Evolutionary conservation across 495 filamentous ascomycete species (phyloP).

Genomic region (Neurospora sp.): DNA sequence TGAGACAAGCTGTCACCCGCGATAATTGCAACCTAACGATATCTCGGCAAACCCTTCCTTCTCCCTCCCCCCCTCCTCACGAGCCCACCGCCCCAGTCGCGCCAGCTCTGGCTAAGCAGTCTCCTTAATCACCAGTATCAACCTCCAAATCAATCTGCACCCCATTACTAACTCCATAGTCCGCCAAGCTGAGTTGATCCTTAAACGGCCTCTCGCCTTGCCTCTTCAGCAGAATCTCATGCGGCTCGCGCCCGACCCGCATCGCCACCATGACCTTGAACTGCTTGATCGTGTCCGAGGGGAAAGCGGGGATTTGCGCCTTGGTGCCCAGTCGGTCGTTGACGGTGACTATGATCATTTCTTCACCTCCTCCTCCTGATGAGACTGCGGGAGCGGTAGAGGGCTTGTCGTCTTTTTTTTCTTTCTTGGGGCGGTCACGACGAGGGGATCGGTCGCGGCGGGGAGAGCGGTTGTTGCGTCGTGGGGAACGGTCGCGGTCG

Average conservation of each 20-base stretch:
- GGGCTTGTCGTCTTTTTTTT: not conserved
- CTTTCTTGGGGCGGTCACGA: conserved; percentile 2
- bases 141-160: conserved; percentile 84
- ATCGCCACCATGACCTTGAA: conserved; percentile 89
- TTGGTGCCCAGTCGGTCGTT: conserved; percentile 90
- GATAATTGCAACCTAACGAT: no score
- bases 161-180: conserved; percentile 84
- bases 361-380: conserved; percentile 38
- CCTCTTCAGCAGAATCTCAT: conserved; percentile 84
- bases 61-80: no score
- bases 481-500: not conserved
- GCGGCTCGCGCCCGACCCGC: conserved; percentile 72
- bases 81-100: no score
- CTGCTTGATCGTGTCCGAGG: conserved; percentile 66
- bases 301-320: conserved; percentile 76
- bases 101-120: no score
- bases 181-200: conserved; percentile 72
- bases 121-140: conserved; percentile 60
- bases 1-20: not conserved
- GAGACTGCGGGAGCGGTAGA: conserved; percentile 10
- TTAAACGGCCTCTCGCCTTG: conserved; percentile 90
- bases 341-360: conserved; percentile 85
- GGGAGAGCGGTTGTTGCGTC: conserved; percentile 4
- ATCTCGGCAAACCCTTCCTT: no score
- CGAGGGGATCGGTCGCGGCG: conserved; percentile 27